A percentile compares a stretch with the other conserved stretches of the same genome.
Evolutionary conservation across 1,139 yeast genomes (phyloP).

Genomic region (Yamadazyma epiphylla): DNA sequence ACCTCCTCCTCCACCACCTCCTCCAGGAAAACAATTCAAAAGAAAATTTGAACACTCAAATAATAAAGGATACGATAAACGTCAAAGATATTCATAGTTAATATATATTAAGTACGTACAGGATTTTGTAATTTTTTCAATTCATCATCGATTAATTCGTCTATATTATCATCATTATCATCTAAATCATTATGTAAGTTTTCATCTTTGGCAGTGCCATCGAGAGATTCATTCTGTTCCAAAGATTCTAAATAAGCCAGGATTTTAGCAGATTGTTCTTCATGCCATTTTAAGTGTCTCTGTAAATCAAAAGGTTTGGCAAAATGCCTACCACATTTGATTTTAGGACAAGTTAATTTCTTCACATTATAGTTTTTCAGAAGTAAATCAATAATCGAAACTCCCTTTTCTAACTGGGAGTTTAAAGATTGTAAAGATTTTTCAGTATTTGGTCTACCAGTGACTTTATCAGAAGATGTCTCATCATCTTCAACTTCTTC

Average conservation of each 20-base stretch:
- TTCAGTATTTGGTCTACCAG: conserved; percentile 17
- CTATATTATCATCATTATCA: conserved; percentile 24
- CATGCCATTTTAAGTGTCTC: conserved; percentile 58
- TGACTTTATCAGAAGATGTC: conserved; percentile 2
- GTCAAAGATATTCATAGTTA: conserved; percentile 29
- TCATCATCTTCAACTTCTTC: conserved; percentile 14
- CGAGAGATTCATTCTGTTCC: conserved; percentile 12
- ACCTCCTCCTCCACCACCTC: conserved; percentile 17
- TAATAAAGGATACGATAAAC: too few relatives aligned
- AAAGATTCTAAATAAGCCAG: conserved; percentile 29
- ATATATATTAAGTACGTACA: conserved; percentile 5
- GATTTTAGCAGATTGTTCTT: conserved; percentile 29
- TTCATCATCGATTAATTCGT: conserved; percentile 29
- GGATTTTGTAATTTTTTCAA: conserved; percentile 12
- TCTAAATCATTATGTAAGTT: conserved; percentile 15
- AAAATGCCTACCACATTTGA: conserved; percentile 46
- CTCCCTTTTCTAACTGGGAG: conserved; percentile 17
- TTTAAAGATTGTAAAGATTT: conserved; percentile 25
- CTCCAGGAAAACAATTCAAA: too few relatives aligned
- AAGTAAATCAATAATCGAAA: conserved; percentile 34
- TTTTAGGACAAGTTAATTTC: conserved; percentile 41
- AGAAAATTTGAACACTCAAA: too few relatives aligned
- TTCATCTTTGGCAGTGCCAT: too few relatives aligned
- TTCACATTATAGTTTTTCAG: conserved; percentile 30
- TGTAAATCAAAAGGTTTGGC: conserved; percentile 44